These are phyloP conservation scores for Stevia rebaudiana DNA, from an alignment of 140 eudicot genomes.

Conservation along the genomic window DNA sequence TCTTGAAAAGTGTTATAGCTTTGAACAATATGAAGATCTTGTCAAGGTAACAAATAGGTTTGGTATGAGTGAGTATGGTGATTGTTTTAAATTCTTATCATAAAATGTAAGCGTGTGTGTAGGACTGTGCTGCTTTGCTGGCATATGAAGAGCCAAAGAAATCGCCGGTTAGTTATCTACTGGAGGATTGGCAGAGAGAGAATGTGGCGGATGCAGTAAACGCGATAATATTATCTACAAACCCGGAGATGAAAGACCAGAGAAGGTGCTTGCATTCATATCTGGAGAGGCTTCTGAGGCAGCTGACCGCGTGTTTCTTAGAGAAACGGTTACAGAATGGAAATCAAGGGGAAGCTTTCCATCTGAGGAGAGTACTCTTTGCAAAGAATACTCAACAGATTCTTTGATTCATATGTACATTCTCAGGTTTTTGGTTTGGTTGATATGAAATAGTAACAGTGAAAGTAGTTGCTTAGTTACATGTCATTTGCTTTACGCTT, in stretches of 20 bases:
- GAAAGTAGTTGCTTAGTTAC: too few species aligned
- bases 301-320: slow-evolving; percentile 68
- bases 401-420: not conserved
- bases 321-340: slow-evolving; percentile 68
- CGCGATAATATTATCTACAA: slow-evolving; percentile 56
- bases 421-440: not conserved
- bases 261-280: slow-evolving; percentile 53
- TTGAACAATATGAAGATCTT: slow-evolving; percentile 47
- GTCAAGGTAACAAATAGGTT: slow-evolving; percentile 41
- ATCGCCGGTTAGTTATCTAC: slow-evolving; percentile 72
- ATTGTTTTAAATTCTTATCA: too few species aligned
- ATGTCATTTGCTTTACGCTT: too few species aligned
- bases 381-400: slow-evolving; percentile 17
- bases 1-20: slow-evolving; percentile 45
- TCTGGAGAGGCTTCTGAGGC: slow-evolving; percentile 68
- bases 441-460: too few species aligned
- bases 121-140: slow-evolving; percentile 84
- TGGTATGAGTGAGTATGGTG: too few species aligned
- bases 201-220: slow-evolving; percentile 89
- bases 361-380: slow-evolving; percentile 42
- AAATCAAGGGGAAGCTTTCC: slow-evolving; percentile 88
- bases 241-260: slow-evolving; percentile 44
- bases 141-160: slow-evolving; percentile 68
- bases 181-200: slow-evolving; percentile 72
- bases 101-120: too few species aligned